Conservation (phyloP, 2,329 filamentous ascomycete genomes). For the Anthostomella pinea region DNA sequence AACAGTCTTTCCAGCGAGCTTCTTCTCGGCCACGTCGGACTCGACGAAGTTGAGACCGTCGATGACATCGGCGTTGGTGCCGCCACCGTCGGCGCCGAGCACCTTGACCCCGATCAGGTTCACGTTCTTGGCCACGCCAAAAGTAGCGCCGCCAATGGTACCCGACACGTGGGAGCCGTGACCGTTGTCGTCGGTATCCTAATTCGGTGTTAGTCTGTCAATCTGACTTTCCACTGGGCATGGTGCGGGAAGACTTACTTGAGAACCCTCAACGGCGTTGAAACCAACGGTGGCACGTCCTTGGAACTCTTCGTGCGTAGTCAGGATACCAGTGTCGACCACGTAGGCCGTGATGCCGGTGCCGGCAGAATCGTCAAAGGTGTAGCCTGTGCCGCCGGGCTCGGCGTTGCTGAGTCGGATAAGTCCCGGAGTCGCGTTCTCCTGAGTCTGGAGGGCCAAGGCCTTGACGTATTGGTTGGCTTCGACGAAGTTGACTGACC, state of each 20-base stretch:
- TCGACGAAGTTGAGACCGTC: conserved; percentile 58
- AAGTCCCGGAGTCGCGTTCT: conserved; percentile 52
- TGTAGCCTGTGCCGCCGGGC: conserved; percentile 38
- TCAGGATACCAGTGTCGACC: conserved; percentile 62
- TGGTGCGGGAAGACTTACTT: conserved; percentile 33
- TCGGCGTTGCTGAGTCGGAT: conserved; percentile 48
- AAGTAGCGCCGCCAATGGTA: conserved; percentile 58
- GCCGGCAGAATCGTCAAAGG: conserved; percentile 53
- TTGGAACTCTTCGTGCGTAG: conserved; percentile 54
- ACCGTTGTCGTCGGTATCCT: conserved; percentile 56
- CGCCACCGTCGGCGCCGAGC: conserved; percentile 47
- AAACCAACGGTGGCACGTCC: conserved; percentile 52
- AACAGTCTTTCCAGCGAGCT: conserved; percentile 50
- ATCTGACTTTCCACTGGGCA: neutral
- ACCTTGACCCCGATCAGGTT: conserved; percentile 60
- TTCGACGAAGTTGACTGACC: conserved; percentile 53
- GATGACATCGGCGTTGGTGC: conserved; percentile 52
- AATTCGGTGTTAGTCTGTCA: conserved; percentile 14
- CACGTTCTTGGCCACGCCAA: conserved; percentile 60
- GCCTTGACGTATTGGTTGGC: conserved; percentile 48
- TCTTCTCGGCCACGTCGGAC: conserved; percentile 41
- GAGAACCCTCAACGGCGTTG: conserved; percentile 47
- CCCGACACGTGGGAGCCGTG: conserved; percentile 64
- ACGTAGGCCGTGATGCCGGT: conserved; percentile 59
- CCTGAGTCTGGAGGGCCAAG: conserved; percentile 46